Evolutionary conservation across 257 asterid species (phyloP).

Genomic region (Paulownia fortunei): DNA sequence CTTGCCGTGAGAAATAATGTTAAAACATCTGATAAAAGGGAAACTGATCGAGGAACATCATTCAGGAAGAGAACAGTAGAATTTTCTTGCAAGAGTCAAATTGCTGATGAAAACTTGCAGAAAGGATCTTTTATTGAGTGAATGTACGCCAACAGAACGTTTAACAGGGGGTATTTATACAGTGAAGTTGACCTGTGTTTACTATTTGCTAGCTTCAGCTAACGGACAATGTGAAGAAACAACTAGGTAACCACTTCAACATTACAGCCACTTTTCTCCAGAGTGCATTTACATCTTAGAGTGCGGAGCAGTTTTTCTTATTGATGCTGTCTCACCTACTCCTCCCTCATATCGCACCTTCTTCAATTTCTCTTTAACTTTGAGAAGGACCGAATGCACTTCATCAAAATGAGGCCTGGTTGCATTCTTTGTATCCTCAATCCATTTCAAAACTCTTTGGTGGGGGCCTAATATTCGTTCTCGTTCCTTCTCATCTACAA

Average conservation of each 20-base stretch:
- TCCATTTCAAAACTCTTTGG: constrained; percentile 63
- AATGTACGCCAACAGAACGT: not conserved
- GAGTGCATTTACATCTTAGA: constrained; percentile 50
- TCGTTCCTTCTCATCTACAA: constrained; percentile 59
- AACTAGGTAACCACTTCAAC: not conserved
- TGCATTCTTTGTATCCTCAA: constrained; percentile 62
- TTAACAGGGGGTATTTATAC: not conserved
- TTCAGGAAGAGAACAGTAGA: no score
- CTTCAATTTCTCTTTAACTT: constrained; percentile 47
- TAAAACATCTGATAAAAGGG: no score
- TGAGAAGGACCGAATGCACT: constrained; percentile 56
- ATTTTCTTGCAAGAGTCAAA: not conserved
- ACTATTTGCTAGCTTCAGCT: not conserved
- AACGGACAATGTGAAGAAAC: not conserved
- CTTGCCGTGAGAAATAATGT: no score
- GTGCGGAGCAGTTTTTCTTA: constrained; percentile 12
- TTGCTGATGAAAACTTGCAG: not conserved
- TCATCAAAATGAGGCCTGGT: constrained; percentile 74
- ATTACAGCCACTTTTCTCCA: not conserved
- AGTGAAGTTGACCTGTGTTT: not conserved
- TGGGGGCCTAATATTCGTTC: constrained; percentile 63
- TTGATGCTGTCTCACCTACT: constrained; percentile 22
- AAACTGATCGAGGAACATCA: not conserved
- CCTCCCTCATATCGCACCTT: constrained; percentile 35
- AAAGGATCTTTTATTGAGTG: not conserved